Evolutionary conservation across 2,329 filamentous ascomycete genomes (phyloP), one percentile per base, ranked within the genome.

Genomic region (Salinomyces thailandicus): DNA sequence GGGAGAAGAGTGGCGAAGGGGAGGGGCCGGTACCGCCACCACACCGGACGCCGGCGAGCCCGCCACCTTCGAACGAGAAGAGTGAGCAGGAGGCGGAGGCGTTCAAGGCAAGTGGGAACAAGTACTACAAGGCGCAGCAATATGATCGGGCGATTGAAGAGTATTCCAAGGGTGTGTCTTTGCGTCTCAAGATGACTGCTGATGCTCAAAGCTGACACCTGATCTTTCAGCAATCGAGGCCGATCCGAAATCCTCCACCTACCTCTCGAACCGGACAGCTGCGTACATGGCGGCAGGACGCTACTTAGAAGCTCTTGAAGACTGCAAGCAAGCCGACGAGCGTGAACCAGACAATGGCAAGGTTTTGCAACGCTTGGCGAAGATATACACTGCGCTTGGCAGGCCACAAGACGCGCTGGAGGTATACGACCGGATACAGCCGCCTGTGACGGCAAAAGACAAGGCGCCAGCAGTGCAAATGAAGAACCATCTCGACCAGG

Each of bases 101-200:
- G 9, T 94, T 81, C 73, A 98, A 98, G 70, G 76, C 83, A 51
- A 77, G 84, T 2, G 91, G 91, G 41, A 98, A 98, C 67, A 91
- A 91, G 55, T 89, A 85, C 57, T 98, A 95, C 74, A 96, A 95
- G 68, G 84, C 87, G 46, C 85, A 81, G 58, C 84, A 95, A 55
- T 98, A 89, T 61, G 66, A 71, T 42, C 81, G 82, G 57, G 89
- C 91, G 16, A 87, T 96, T 58, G 75, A 83, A 49, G 85, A 95
- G 62, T 98, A 96, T 62, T 85, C 83, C 50, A 94, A 93, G 75
- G 89, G 89, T 94, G 69, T 41, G 69, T 53, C 13, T 28, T 30
- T 5, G 22, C 35, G 17, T 16, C 14, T 15, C 17, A 11, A 5
- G n/a, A 16, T 19, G 19, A 31, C 3, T 18, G 17, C 7, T 38